A percentile compares a stretch with the other conserved stretches of the same genome.
These are phyloP conservation scores for Paraleonurus japonicus DNA, from an alignment of 257 asterid genomes.

Conservation along the genomic window DNA sequence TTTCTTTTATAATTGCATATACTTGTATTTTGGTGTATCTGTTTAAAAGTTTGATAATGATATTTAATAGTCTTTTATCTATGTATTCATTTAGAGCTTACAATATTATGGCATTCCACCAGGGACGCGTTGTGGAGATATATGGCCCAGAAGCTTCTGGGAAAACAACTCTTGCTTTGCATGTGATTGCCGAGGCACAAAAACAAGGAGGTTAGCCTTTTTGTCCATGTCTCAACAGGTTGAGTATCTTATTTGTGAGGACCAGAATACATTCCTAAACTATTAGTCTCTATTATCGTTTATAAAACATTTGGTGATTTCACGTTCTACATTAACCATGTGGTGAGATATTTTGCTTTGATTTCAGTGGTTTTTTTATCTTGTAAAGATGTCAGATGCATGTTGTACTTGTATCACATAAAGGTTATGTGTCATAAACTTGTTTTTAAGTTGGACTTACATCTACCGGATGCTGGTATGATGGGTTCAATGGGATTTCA, in stretches of 20 bases:
- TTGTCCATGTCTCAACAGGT: constrained; percentile 12
- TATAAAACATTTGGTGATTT: not conserved
- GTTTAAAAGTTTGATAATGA: not conserved
- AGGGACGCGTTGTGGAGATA: constrained; percentile 96
- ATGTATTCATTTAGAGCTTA: constrained; percentile 12
- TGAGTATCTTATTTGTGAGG: not conserved
- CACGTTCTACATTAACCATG: not conserved
- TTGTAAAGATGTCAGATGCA: not conserved
- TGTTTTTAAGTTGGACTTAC: not conserved
- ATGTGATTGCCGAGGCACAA: constrained; percentile 95
- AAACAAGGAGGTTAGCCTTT: constrained; percentile 76
- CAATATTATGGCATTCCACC: constrained; percentile 19
- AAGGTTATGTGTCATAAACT: not conserved
- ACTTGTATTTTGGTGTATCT: not conserved
- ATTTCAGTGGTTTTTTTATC: not conserved
- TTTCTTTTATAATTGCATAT: constrained; percentile 3
- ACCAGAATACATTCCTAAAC: not conserved
- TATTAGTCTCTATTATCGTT: not conserved
- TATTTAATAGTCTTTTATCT: not conserved
- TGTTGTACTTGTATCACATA: not conserved
- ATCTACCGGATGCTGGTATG: not conserved
- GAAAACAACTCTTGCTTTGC: constrained; percentile 94
- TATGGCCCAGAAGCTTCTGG: constrained; percentile 99
- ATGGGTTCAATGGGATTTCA: not conserved
- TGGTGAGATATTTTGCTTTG: not conserved